Percentiles rank a stretch among this genome's conserved stretches.
Conservation (phyloP, 306 rosid species). For the Fragaria vesca region DNA sequence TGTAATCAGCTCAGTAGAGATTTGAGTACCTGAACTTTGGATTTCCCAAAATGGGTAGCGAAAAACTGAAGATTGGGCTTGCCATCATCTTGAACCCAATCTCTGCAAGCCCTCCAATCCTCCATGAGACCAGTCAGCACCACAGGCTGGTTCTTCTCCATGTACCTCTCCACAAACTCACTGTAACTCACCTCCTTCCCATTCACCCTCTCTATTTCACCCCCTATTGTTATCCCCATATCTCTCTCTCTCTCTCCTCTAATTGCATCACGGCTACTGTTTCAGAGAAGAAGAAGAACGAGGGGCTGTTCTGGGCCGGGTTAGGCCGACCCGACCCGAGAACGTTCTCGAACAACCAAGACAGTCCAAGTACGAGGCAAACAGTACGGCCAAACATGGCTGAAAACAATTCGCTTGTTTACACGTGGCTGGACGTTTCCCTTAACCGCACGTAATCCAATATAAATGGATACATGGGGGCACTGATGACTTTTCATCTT, state of each 20-base stretch:
- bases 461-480: too few relatives aligned
- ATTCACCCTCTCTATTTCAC: constrained; percentile 68
- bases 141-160: constrained; percentile 79
- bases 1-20: too few relatives aligned
- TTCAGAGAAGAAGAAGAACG: background rate
- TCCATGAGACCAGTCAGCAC: constrained; percentile 71
- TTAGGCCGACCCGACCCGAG: too few relatives aligned
- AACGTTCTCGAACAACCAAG: too few relatives aligned
- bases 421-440: too few relatives aligned
- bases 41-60: constrained; percentile 59
- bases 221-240: constrained; percentile 57
- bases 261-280: background rate
- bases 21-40: constrained; percentile 70
- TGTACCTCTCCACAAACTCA: constrained; percentile 58
- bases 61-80: constrained; percentile 66
- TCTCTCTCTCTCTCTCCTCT: background rate
- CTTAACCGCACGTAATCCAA: too few relatives aligned
- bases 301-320: background rate
- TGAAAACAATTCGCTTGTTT: too few relatives aligned
- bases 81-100: constrained; percentile 60
- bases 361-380: too few relatives aligned
- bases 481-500: too few relatives aligned
- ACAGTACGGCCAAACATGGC: too few relatives aligned
- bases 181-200: constrained; percentile 59
- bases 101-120: constrained; percentile 75